Percentiles rank a stretch among this genome's conserved stretches.
Evolutionary conservation across 2,329 filamentous ascomycete genomes (phyloP).

Genomic region (Xylariaceae sp.): DNA sequence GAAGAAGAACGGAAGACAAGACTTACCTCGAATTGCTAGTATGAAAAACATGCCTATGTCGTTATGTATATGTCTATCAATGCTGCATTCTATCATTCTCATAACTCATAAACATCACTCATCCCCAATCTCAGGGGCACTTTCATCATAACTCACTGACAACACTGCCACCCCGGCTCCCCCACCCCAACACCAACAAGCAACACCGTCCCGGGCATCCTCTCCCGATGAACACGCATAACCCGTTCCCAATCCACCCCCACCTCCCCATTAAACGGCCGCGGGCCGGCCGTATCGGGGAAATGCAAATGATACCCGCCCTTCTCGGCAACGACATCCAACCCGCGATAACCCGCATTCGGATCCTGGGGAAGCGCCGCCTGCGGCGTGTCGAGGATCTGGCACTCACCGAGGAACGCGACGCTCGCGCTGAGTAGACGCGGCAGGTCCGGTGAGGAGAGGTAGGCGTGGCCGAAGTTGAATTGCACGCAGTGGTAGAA

Average conservation of each 20-base stretch:
- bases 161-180: not conserved
- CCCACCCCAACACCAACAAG: constrained; percentile 16
- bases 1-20: no score
- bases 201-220: constrained; percentile 1
- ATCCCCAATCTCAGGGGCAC: not conserved
- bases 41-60: no score
- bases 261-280: not conserved
- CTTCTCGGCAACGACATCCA: not conserved
- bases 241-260: constrained; percentile 9
- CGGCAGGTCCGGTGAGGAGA: not conserved
- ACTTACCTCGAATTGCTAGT: no score
- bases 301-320: constrained; percentile 16
- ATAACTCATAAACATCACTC: no score
- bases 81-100: no score
- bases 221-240: not conserved
- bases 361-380: not conserved
- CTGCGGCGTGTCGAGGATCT: constrained; percentile 5
- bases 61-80: no score
- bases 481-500: constrained; percentile 13
- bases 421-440: constrained; percentile 6
- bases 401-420: constrained; percentile 16
- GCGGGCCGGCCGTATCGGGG: constrained; percentile 6
- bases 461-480: not conserved
- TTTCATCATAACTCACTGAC: not conserved
- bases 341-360: constrained; percentile 14